Evolutionary conservation across 495 filamentous ascomycete genomes (phyloP).

Genomic region (Penicillium silybi): DNA sequence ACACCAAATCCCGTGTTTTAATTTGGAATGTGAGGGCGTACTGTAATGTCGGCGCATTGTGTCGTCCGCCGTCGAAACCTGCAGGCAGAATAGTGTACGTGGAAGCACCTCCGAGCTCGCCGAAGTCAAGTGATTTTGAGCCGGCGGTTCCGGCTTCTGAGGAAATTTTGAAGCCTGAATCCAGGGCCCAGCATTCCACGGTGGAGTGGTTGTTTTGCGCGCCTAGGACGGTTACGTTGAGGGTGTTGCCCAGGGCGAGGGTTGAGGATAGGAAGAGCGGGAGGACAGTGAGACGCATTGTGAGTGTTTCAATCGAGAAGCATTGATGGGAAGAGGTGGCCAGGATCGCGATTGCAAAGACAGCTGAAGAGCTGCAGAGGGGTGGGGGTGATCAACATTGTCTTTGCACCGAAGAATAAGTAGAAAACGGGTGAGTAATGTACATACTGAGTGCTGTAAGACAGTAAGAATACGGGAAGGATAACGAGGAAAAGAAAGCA

Average conservation of each 20-base stretch:
- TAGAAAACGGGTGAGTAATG: not conserved
- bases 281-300: constrained; percentile 20
- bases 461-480: constrained; percentile 2
- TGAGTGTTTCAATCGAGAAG: not conserved
- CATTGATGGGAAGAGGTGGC: not conserved
- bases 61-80: constrained; percentile 46
- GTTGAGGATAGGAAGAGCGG: constrained; percentile 15
- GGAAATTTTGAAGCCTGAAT: constrained; percentile 37
- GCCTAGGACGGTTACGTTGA: constrained; percentile 42
- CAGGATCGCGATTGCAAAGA: not conserved
- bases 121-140: constrained; percentile 29
- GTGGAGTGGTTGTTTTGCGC: constrained; percentile 39
- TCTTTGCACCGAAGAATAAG: constrained; percentile 5
- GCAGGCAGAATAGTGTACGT: constrained; percentile 41
- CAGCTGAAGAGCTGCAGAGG: not conserved
- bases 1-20: too few relatives aligned
- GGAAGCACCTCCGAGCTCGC: constrained; percentile 24
- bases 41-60: constrained; percentile 51
- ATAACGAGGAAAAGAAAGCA: constrained; percentile 5
- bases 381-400: constrained; percentile 15
- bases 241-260: constrained; percentile 19
- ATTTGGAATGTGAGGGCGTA: constrained; percentile 19
- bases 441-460: not conserved
- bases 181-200: constrained; percentile 54
- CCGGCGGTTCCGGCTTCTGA: constrained; percentile 42